A percentile compares a stretch with the other conserved stretches of the same genome.
These are phyloP conservation scores for Venturia oleaginea DNA, from an alignment of 2,329 filamentous ascomycete species.

Conservation along the genomic window DNA sequence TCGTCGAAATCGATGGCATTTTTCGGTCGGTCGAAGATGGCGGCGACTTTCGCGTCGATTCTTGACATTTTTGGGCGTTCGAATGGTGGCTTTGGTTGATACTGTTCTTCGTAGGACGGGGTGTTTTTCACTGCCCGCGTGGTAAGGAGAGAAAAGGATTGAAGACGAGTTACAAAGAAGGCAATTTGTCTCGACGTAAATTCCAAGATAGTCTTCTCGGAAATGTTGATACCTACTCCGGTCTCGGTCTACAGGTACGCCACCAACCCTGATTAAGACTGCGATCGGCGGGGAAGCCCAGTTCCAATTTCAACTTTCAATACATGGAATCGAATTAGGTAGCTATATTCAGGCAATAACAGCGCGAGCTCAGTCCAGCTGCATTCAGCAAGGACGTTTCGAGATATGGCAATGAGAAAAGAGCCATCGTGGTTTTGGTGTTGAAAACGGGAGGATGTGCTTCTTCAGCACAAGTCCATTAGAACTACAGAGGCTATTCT, in stretches of 20 bases:
- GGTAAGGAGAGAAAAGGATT: too few relatives aligned
- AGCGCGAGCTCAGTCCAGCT: too few relatives aligned
- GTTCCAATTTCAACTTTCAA: background rate
- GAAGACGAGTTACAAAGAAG: background rate
- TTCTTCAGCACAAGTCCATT: background rate
- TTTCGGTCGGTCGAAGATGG: constrained; percentile 34
- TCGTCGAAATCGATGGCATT: constrained; percentile 42
- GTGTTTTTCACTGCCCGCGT: too few relatives aligned
- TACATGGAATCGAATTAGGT: too few relatives aligned
- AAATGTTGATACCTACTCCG: background rate
- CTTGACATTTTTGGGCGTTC: constrained; percentile 15
- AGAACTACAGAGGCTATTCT: background rate
- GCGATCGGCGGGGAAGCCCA: background rate
- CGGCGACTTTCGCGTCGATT: constrained; percentile 43
- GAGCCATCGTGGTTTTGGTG: too few relatives aligned
- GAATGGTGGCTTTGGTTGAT: background rate
- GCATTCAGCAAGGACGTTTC: too few relatives aligned
- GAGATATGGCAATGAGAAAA: too few relatives aligned
- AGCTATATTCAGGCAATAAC: too few relatives aligned
- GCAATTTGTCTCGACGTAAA: background rate
- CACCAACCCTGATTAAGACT: background rate
- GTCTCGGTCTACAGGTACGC: too few relatives aligned
- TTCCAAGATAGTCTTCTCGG: background rate
- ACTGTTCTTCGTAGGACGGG: background rate
- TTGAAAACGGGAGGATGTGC: too few relatives aligned